Evolutionary conservation across 768 basidiomycete genomes (phyloP), one percentile per base, ranked within the genome.

Genomic region (Baorangia bicolor): DNA sequence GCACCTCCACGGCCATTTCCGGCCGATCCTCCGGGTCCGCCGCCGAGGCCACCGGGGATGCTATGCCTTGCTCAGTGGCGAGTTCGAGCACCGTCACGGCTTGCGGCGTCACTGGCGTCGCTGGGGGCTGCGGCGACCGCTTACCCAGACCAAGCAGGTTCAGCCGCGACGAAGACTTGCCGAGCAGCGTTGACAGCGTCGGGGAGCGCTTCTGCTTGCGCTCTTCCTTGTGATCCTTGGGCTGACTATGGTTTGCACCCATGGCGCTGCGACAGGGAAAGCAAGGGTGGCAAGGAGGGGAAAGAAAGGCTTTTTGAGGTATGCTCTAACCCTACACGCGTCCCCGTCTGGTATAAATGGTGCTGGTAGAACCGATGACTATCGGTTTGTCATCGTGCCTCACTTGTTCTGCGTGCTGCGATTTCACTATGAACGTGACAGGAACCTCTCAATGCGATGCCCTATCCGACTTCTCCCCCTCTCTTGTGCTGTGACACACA

Each of bases 41-140:
- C 39, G 12, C 63, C 46, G 59, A 58, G 2, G 55, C 44, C 47
- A 62, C 63, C 59, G 68, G 68, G 5, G 69, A 69, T 39, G 69
- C 67, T 34, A 59, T 66, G 50, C 37, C 49, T 5, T 44, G 55
- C 41, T 70, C 60, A 0, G 41, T 18, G 44, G 47, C 5, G 43
- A 56, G 55, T 27, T 63, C 65, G n/a, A 37, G 44, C 18, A 47
- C 46, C 0, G 23, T 35, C 18, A 25, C 45, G 16, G 57, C 55
- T n/a, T 61, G 60, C 12, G 65, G 62, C 10, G 67, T 62, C 54
- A 62, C 62, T 43, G 71, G 63, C 51, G 66, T 62, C 41, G 70
- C 40, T 34, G 71, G 64, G 2, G 63, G 61, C 27, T 68, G 69
- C n/a, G 71, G 71, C 27, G 71, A 62, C 38, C 66, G 68, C 49